Base-by-base conservation (phyloP, 805 yeast genomes). In the Jamesozyma piceae region DNA sequence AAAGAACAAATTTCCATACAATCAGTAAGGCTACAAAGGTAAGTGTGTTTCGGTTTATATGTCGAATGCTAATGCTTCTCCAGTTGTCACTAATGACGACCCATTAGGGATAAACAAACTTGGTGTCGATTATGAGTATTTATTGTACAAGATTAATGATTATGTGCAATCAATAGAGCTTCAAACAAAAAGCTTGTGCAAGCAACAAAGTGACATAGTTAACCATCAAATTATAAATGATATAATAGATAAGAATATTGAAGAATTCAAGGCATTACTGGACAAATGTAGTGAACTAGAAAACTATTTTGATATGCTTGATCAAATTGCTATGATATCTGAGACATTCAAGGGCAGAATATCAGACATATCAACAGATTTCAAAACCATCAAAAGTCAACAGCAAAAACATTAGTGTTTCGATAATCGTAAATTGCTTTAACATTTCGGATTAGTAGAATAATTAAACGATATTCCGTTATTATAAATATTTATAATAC, bases 71-170 rank as follows among this genome's bases (percentile, higher is more conserved):
- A n/a, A 19, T 20, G 43, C 15, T 19, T 14, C 43, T 18, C 28
- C 5, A 3, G 32, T 13, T 17, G 10, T 21, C 4, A 35, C 32
- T 3, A 37, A 38, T 2, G 53, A 49, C 9, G 89, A 82, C 58
- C 86, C 87, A 1, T 62, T 82, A 21, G 75, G 78, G 11, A 69
- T 82, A 15, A 73, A 76, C 50, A 69, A 73, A 43, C 62, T 83
- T 35, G 75, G 83, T 0, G 64, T 80, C 20, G 73, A 72, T 41
- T 82, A 74, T 55, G 90, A 83, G 51, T 79, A 80, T 50, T 58
- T 83, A 32, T 56, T 82, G 55, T 79, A 67, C 62, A 77, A 75
- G 54, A 78, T 83, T 39, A 70, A 72, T 37, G 83, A 78, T 46
- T 69, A 72, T 41, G 69, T 82, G 5, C 61, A 69, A 19, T 62